phyloP scores from a whole-genome alignment of 2,329 filamentous ascomycete genomes.

The Pseudogymnoascus sp. region DNA sequence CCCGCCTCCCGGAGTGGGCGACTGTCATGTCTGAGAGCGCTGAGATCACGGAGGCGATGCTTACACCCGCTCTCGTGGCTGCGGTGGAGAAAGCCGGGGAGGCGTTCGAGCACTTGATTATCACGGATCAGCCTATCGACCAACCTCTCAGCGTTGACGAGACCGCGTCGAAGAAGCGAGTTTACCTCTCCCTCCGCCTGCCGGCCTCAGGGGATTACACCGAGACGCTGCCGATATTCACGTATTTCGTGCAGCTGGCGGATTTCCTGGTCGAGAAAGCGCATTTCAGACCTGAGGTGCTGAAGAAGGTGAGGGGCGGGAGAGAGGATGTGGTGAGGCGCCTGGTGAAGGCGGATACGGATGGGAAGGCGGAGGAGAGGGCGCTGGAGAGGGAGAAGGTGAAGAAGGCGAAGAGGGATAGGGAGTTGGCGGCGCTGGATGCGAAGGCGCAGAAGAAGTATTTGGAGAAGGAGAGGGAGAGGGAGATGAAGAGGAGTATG shows the following conservation, averaged over 20 bases:
- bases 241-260: slow-evolving; percentile 74
- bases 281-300: slow-evolving; percentile 85
- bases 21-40: slow-evolving; percentile 97
- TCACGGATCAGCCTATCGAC: slow-evolving; percentile 82
- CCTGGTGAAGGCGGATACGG: slow-evolving; percentile 72
- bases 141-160: slow-evolving; percentile 81
- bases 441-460: slow-evolving; percentile 83
- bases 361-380: slow-evolving; percentile 72
- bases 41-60: slow-evolving; percentile 79
- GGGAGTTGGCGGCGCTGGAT: slow-evolving; percentile 65
- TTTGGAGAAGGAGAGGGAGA: slow-evolving; percentile 71
- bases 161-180: slow-evolving; percentile 73
- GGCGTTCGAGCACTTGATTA: slow-evolving; percentile 74
- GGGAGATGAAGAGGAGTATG: slow-evolving; percentile 54
- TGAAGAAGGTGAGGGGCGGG: slow-evolving; percentile 70
- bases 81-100: slow-evolving; percentile 74
- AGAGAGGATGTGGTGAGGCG: slow-evolving; percentile 75
- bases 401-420: slow-evolving; percentile 85
- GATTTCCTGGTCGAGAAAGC: slow-evolving; percentile 69
- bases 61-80: slow-evolving; percentile 80
- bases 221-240: slow-evolving; percentile 64
- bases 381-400: slow-evolving; percentile 62
- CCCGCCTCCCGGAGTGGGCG: slow-evolving; percentile 81
- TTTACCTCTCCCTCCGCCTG: slow-evolving; percentile 67
- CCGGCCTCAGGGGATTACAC: slow-evolving; percentile 58